phyloP scores from a whole-genome alignment of 148 eudicot species.

The Camellia granthamiana region DNA sequence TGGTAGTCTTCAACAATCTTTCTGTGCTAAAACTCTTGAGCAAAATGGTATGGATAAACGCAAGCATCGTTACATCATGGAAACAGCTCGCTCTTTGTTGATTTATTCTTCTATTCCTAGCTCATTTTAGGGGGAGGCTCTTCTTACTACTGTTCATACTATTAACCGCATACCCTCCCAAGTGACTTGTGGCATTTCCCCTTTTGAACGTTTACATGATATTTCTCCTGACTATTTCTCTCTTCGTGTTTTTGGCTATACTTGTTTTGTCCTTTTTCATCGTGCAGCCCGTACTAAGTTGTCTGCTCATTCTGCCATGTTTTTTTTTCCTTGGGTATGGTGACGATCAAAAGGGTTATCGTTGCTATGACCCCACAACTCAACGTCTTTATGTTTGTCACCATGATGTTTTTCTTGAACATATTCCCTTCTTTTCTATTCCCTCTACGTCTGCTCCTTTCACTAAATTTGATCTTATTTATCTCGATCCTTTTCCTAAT shows the following conservation, averaged over 20 bases:
- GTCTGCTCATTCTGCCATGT: background rate
- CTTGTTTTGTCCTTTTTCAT: background rate
- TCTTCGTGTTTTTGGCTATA: background rate
- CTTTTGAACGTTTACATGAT: too few species aligned
- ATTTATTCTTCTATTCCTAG: background rate
- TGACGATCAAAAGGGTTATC: too few species aligned
- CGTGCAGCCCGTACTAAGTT: background rate
- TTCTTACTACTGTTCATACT: too few species aligned
- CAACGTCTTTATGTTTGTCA: background rate
- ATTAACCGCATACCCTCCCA: too few species aligned
- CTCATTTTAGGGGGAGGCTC: background rate
- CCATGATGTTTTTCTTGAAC: background rate
- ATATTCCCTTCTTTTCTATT: background rate
- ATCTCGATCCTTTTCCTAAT: background rate
- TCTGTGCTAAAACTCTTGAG: background rate
- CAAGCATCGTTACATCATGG: background rate
- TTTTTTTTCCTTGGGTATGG: too few species aligned
- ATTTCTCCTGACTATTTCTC: too few species aligned
- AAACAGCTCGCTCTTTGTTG: background rate
- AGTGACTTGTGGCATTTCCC: background rate
- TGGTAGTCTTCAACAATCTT: background rate
- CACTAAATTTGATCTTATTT: too few species aligned
- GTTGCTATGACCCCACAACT: background rate
- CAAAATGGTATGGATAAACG: background rate
- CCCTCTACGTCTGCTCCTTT: background rate